Conservation (phyloP, 768 basidiomycete genomes). For the Lepiota venenata region DNA sequence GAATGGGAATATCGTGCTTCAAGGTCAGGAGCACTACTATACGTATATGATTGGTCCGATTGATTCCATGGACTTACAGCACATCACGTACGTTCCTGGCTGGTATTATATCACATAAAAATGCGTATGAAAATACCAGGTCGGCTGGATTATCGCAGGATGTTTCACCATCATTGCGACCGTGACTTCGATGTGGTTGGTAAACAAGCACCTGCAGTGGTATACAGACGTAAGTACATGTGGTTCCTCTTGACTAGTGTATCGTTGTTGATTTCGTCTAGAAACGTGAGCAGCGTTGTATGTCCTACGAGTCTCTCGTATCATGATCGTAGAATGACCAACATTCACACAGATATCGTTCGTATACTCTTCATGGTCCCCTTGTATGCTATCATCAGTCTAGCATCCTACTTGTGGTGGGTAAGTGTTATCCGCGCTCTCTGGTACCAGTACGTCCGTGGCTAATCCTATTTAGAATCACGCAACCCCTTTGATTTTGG, state of each 20-base stretch:
- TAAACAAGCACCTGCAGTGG: conserved; percentile 67
- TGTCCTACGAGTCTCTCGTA: conserved; percentile 11
- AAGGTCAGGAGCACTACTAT: conserved; percentile 40
- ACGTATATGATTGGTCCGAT: not conserved
- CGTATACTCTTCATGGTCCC: conserved; percentile 79
- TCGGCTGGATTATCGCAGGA: conserved; percentile 69
- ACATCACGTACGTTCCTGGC: conserved; percentile 46
- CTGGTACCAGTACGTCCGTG: not conserved
- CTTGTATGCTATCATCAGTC: conserved; percentile 65
- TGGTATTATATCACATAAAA: not conserved
- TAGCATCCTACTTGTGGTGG: conserved; percentile 72
- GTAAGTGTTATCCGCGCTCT: conserved; percentile 28
- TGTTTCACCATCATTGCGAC: conserved; percentile 56
- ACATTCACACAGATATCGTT: conserved; percentile 50
- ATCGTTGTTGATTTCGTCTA: conserved; percentile 21
- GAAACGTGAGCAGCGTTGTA: conserved; percentile 72
- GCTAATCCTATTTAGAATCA: conserved; percentile 43
- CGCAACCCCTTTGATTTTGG: conserved; percentile 62
- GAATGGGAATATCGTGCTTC: conserved; percentile 57
- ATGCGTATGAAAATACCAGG: conserved; percentile 28
- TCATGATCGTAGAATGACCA: not conserved
- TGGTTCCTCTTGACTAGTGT: not conserved
- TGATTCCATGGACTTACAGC: conserved; percentile 28
- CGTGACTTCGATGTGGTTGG: conserved; percentile 67
- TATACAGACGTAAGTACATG: conserved; percentile 57